Evolutionary conservation across 2,329 filamentous ascomycete genomes (phyloP).

Genomic region (Teratosphaeria viscida): DNA sequence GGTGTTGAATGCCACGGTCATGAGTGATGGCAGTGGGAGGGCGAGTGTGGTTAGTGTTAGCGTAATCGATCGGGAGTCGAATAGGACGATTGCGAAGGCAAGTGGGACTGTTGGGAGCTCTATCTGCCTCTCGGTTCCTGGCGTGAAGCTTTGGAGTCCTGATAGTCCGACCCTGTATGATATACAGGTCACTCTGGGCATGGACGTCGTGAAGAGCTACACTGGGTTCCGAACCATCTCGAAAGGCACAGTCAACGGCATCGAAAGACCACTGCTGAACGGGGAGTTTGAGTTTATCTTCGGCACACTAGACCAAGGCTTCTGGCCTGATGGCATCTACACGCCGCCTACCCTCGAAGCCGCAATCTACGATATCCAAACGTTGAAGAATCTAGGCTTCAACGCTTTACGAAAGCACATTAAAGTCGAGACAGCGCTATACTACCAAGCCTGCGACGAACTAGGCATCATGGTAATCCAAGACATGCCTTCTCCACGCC

Average conservation of each 20-base stretch:
- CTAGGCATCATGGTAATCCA: conserved; percentile 58
- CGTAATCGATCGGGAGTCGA: conserved; percentile 6
- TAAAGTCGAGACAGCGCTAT: conserved; percentile 57
- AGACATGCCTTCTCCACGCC: conserved; percentile 57
- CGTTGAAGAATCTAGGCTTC: conserved; percentile 55
- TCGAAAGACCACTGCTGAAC: conserved; percentile 54
- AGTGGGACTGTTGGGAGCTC: conserved; percentile 38
- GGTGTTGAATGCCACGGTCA: conserved; percentile 28
- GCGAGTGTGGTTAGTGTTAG: conserved; percentile 29
- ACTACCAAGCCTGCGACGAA: conserved; percentile 57
- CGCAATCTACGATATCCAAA: conserved; percentile 55
- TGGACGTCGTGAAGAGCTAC: conserved; percentile 52
- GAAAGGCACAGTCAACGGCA: conserved; percentile 45
- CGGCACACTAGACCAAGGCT: conserved; percentile 58
- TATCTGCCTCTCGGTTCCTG: conserved; percentile 46
- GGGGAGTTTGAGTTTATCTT: conserved; percentile 59
- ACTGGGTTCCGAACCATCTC: conserved; percentile 58
- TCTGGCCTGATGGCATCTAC: conserved; percentile 52
- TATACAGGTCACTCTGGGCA: conserved; percentile 43
- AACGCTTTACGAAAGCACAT: conserved; percentile 39
- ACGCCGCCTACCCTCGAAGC: conserved; percentile 55
- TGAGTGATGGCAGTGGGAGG: conserved; percentile 32
- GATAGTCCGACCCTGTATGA: conserved; percentile 54
- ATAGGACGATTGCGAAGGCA: conserved; percentile 30
- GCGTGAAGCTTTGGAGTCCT: conserved; percentile 55